Percentiles rank a stretch among this genome's conserved stretches.
phyloP scores from a whole-genome alignment of 352 stramenopile species.

The Phytophthora sojae region DNA sequence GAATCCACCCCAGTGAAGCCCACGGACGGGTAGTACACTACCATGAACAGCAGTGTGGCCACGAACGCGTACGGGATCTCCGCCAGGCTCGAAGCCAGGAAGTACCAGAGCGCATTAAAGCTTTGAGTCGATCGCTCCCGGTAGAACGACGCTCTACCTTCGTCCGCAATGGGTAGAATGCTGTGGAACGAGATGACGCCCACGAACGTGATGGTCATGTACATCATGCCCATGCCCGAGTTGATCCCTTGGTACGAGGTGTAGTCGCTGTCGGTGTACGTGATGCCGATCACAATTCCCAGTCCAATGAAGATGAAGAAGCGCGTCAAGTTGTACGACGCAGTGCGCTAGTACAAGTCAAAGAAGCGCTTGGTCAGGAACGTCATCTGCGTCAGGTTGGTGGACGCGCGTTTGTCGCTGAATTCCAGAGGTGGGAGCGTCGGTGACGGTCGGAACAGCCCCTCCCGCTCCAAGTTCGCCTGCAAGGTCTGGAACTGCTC shows the following conservation, averaged over 20 bases:
- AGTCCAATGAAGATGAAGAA: slow-evolving; percentile 70
- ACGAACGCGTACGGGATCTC: slow-evolving; percentile 28
- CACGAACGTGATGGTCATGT: slow-evolving; percentile 80
- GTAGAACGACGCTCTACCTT: slow-evolving; percentile 70
- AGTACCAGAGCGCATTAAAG: slow-evolving; percentile 80
- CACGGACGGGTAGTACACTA: slow-evolving; percentile 16
- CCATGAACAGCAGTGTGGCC: slow-evolving; percentile 14
- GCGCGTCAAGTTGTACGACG: slow-evolving; percentile 40
- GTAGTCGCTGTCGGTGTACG: slow-evolving; percentile 62
- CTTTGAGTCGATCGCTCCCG: slow-evolving; percentile 83
- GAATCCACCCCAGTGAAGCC: slow-evolving; percentile 15
- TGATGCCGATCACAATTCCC: slow-evolving; percentile 73
- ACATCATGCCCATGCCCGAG: slow-evolving; percentile 80
- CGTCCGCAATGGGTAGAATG: slow-evolving; percentile 20
- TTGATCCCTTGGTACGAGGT: slow-evolving; percentile 43
- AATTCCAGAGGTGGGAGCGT: slow-evolving; percentile 46
- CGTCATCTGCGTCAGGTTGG: slow-evolving; percentile 35
- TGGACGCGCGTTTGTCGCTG: slow-evolving; percentile 41
- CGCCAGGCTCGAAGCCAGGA: slow-evolving; percentile 39
- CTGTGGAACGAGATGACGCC: slow-evolving; percentile 69
- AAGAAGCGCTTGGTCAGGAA: slow-evolving; percentile 58
- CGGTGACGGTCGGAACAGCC: slow-evolving; percentile 26
- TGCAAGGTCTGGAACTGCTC: slow-evolving; percentile 32
- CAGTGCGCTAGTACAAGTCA: slow-evolving; percentile 80
- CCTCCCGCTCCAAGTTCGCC: slow-evolving; percentile 33